Percentiles rank a stretch among this genome's conserved stretches.
Conservation (phyloP, 1,139 yeast species). For the Lodderomyces elongisporus region DNA sequence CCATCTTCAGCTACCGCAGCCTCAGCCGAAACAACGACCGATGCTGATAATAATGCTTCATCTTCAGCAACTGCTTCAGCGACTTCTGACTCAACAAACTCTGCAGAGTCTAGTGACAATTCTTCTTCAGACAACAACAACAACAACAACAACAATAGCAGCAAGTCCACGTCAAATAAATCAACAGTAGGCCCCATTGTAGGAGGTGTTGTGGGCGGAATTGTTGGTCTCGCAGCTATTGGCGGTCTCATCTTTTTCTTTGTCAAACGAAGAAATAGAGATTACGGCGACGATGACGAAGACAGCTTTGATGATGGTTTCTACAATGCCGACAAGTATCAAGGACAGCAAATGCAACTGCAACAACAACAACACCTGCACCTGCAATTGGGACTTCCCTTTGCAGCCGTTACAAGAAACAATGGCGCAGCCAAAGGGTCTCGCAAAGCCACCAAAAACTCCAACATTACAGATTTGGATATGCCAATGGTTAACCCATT, state of each 20-base stretch:
- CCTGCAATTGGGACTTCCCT: neutral
- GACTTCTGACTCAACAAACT: neutral
- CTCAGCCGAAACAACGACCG: conserved; percentile 23
- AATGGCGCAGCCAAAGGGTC: conserved; percentile 35
- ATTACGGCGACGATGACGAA: conserved; percentile 41
- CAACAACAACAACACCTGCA: conserved; percentile 41
- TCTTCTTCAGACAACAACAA: too few relatives aligned
- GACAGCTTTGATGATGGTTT: conserved; percentile 16
- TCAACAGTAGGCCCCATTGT: conserved; percentile 49
- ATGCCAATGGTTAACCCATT: conserved; percentile 51
- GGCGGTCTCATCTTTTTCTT: conserved; percentile 43
- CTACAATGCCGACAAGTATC: conserved; percentile 21
- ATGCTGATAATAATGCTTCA: conserved; percentile 14
- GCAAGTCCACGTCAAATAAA: conserved; percentile 7
- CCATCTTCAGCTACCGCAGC: conserved; percentile 11
- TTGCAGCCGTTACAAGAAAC: conserved; percentile 23
- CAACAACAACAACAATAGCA: neutral
- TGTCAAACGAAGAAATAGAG: conserved; percentile 38
- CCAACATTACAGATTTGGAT: conserved; percentile 25
- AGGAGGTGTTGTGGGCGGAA: conserved; percentile 69
- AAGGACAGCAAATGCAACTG: conserved; percentile 10
- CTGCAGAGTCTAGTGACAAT: neutral
- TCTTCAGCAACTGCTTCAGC: conserved; percentile 7
- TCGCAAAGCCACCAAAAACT: conserved; percentile 21
- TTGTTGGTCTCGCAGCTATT: conserved; percentile 43